Evolutionary conservation across 371 early-diverging fungal genomes (phyloP).

Genomic region (Mortierella polycephala): DNA sequence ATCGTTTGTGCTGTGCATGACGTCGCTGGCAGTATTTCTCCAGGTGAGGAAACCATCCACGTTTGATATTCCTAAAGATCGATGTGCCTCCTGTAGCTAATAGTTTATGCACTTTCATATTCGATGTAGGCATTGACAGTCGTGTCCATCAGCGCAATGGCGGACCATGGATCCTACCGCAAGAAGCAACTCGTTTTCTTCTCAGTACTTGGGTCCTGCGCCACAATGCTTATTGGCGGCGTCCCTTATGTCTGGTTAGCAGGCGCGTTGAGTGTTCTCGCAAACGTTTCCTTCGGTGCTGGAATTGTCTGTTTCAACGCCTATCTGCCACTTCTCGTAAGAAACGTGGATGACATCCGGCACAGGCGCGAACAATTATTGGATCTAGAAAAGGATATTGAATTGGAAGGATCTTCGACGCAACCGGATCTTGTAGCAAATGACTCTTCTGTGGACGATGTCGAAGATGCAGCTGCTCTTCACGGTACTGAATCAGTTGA

Average conservation of each 20-base stretch:
- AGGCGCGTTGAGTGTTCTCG: conserved; percentile 48
- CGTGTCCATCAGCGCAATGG: conserved; percentile 44
- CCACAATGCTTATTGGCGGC: conserved; percentile 48
- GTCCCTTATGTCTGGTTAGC: conserved; percentile 48
- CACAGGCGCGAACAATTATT: conserved; percentile 6
- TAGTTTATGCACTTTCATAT: neutral
- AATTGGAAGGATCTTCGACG: neutral
- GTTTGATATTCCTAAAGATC: no score
- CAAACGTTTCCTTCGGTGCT: conserved; percentile 56
- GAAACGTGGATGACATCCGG: conserved; percentile 49
- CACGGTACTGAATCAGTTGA: neutral
- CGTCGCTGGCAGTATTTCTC: conserved; percentile 42
- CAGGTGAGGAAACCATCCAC: conserved; percentile 18
- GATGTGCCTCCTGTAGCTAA: no score
- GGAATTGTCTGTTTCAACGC: conserved; percentile 61
- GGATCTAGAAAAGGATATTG: conserved; percentile 12
- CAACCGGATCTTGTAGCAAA: neutral
- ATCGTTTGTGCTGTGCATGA: conserved; percentile 50
- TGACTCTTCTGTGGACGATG: neutral
- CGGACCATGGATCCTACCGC: conserved; percentile 48
- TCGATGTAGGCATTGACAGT: conserved; percentile 38
- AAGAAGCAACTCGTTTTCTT: conserved; percentile 48
- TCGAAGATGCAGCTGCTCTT: neutral
- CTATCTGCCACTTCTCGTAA: conserved; percentile 59
- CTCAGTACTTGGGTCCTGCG: conserved; percentile 30